Evolutionary conservation across 148 eudicot genomes (phyloP), one percentile per base, ranked within the genome.

Genomic region (Beta vulgaris): DNA sequence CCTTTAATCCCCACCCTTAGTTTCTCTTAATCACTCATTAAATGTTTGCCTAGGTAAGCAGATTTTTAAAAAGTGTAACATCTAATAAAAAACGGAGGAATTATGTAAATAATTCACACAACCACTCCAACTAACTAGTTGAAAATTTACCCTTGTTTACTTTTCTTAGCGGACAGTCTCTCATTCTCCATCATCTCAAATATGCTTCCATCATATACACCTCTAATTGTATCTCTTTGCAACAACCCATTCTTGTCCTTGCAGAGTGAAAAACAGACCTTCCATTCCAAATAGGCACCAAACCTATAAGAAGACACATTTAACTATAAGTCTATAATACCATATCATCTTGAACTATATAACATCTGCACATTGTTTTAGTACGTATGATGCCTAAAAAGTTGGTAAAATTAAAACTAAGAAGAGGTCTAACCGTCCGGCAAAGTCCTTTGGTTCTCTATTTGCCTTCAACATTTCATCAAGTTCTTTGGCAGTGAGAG

Each of bases 131-230:
- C 10, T 21, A 31, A 16, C 49, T 44, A 68, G 31, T 75, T 64
- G 69, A 32, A 42, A 21, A 28, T 72, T 82, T 46, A 76, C 71
- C 79, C 76, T 84, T 72, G 75, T 59, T 84, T 77, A 18, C 53
- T 67, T 69, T 87, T 85, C 37, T 71, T 53, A 18, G 85, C 28
- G 1, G 81, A 77, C n/a, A 78, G 81, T 48, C 71, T 84, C 71
- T 88, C 89, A 53, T 28, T 78, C 26, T 76, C 97, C 91, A 92
- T 75, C 73, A 79, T 79, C 28, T 90, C 90, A 40, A 92, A 92
- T 61, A 92, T 68, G 76, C 91, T 88, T 76, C 97, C 97, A 73
- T 92, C 97, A 25, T 88, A 90, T 31, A 80, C 93, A 19, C 80
- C 90, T 76, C 85, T 78, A 10, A 92, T 53, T 0, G 86, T 86